Evolutionary conservation across 2,329 filamentous ascomycete genomes (phyloP), one percentile per base, ranked within the genome.

Genomic region (Nigrospora oryzae): DNA sequence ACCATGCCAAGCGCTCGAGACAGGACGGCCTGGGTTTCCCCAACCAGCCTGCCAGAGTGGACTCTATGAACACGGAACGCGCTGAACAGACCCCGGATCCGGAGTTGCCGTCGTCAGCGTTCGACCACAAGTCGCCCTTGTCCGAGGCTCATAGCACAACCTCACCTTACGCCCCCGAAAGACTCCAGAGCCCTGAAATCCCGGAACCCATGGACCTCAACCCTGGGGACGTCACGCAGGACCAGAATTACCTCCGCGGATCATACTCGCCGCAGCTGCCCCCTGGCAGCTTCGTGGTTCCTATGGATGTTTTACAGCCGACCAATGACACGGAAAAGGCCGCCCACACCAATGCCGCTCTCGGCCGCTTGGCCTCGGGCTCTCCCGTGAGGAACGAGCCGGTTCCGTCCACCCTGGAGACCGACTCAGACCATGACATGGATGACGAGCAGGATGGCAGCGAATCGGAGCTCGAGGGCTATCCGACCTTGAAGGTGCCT

Each of bases 181-280:
- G 60, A 42, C 56, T 62, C 55, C 55, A 58, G 53, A 63, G 59
- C 49, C 60, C 60, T 36, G 59, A 56, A 38, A 60, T 63, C 47
- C 60, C 59, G 43, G 59, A 61, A 42, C 59, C 59, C 23, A 61
- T 63, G 58, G 54, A 62, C 32, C 39, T 58, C 19, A 56, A 60
- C 14, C 28, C 36, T n/a, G 28, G n/a, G 42, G 51, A 51, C 30
- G 47, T 28, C 11, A 15, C 19, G 19, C 35, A 36, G 8, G 48
- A 53, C 37, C 55, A 57, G 44, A 49, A 50, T 28, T 28, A 28
- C 44, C 51, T 58, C 37, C 52, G 53, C 31, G 40, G 43, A 23
- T 62, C 59, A 14, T 53, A 57, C 42, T 63, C 60, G 31, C 60
- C 59, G 49, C 48, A 50, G 37, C 47, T 58, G 11, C 49, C 52